These are phyloP conservation scores for Pyrenophora seminiperda DNA, from an alignment of 2,329 filamentous ascomycete species.

Conservation along the genomic window DNA sequence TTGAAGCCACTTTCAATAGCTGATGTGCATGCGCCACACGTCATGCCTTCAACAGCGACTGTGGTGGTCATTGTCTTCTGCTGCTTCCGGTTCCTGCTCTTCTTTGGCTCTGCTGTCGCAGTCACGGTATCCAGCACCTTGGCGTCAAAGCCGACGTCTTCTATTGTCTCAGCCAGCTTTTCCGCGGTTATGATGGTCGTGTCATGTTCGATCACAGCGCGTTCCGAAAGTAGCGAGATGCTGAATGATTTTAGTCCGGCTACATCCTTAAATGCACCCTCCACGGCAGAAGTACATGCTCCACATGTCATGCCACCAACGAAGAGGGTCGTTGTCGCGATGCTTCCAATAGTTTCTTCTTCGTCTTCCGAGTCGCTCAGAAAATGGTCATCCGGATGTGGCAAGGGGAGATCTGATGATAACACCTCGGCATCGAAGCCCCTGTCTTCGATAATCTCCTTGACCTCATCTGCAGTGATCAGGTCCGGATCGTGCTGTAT, in stretches of 20 bases:
- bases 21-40: slow-evolving; percentile 93
- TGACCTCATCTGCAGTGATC: slow-evolving; percentile 75
- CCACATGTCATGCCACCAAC: slow-evolving; percentile 91
- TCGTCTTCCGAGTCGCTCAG: slow-evolving; percentile 45
- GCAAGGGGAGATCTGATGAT: slow-evolving; percentile 73
- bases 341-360: slow-evolving; percentile 47
- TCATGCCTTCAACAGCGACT: slow-evolving; percentile 93
- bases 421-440: slow-evolving; percentile 91
- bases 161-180: slow-evolving; percentile 63
- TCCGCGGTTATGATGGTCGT: slow-evolving; percentile 58
- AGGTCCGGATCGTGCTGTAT: slow-evolving; percentile 81
- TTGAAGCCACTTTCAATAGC: slow-evolving; percentile 85
- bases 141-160: slow-evolving; percentile 78
- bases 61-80: slow-evolving; percentile 71
- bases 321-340: slow-evolving; percentile 70
- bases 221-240: slow-evolving; percentile 82
- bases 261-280: slow-evolving; percentile 77
- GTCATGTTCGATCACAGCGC: slow-evolving; percentile 85
- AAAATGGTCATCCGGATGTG: slow-evolving; percentile 47
- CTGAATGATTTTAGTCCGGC: slow-evolving; percentile 75
- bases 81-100: slow-evolving; percentile 48
- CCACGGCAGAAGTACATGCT: slow-evolving; percentile 84
- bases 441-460: slow-evolving; percentile 86
- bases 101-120: slow-evolving; percentile 40
- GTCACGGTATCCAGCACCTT: slow-evolving; percentile 73